Base-by-base conservation (phyloP, 1,139 yeast genomes). In the Fermentozyma sake region DNA sequence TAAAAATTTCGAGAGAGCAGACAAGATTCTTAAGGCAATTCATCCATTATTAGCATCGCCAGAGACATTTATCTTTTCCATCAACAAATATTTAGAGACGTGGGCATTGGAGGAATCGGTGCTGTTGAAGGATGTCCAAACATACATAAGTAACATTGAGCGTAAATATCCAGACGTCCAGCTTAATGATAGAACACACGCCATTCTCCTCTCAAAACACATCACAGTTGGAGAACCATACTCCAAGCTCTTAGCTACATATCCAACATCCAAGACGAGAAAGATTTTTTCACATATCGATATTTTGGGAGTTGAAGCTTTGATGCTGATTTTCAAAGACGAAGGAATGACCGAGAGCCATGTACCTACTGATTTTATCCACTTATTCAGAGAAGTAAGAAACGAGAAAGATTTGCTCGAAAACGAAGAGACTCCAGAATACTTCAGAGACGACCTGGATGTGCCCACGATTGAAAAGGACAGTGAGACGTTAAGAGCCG, bases 1-100 rank as follows among this genome's bases (percentile, higher is more conserved):
- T 18, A 72, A 71, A 30, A 83, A 84, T 47, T 74, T 72, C 42
- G 72, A 69, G 18, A 66, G 96, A 42, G 95, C 96, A 0, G 77
- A 74, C 40, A 61, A 77, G 17, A 77, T 86, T 14, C 57, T 87
- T 24, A 56, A 61, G 23, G 78, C 85, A 3, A 61, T 75, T 27
- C 67, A 70, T 39, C 72, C 68, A 23, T 58, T 69, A 20, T 57
- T 68, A 29, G 42, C 49, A 14, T 42, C 50, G 12, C 43, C 60
- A 2, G 51, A 56, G 8, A 53, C 60, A 20, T 61, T 60, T 30
- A 50, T 61, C 27, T 57, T 52, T 31, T 47, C 58, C 16, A 46
- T 64, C 26, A 66, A 67, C 37, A 61, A 53, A 31, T 65, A 61
- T 35, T 46, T 67, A 27, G 64, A 61, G 37, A 50, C 50, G 3